Evolutionary conservation across 164 flowering plant genomes (phyloP).

Genomic region (Vitis rupestris): DNA sequence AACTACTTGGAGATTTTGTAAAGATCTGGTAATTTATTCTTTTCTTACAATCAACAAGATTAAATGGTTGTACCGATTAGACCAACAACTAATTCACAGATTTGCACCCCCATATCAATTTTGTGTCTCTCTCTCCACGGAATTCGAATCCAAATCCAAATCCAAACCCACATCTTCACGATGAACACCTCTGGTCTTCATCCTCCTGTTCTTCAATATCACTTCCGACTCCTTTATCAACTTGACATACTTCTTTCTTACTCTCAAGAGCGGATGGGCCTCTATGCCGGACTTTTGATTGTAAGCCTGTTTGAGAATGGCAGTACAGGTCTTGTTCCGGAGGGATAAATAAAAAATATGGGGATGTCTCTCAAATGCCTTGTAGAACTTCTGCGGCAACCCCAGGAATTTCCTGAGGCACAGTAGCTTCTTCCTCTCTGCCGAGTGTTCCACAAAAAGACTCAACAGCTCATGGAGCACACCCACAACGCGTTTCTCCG

Average conservation of each 20-base stretch:
- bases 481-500: constrained; percentile 80
- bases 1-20: too few relatives aligned
- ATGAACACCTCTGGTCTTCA: constrained; percentile 18
- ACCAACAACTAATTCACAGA: too few relatives aligned
- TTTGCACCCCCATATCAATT: too few relatives aligned
- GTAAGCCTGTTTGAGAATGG: constrained; percentile 78
- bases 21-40: too few relatives aligned
- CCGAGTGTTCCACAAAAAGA: constrained; percentile 77
- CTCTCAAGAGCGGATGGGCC: constrained; percentile 58
- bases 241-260: constrained; percentile 63
- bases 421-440: constrained; percentile 65
- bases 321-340: constrained; percentile 75
- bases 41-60: too few relatives aligned
- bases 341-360: constrained; percentile 78
- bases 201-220: constrained; percentile 45
- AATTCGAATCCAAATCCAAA: constrained; percentile 21
- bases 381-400: constrained; percentile 80
- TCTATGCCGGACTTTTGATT: constrained; percentile 40
- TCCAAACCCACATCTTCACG: constrained; percentile 15
- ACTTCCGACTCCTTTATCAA: constrained; percentile 52
- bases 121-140: constrained; percentile 8
- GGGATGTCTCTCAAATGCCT: constrained; percentile 78
- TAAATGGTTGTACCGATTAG: too few relatives aligned
- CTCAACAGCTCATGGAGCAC: constrained; percentile 83
- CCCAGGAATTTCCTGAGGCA: constrained; percentile 64